These are phyloP conservation scores for Aspergillus wentii DNA, from an alignment of 495 filamentous ascomycete genomes.

Conservation along the genomic window DNA sequence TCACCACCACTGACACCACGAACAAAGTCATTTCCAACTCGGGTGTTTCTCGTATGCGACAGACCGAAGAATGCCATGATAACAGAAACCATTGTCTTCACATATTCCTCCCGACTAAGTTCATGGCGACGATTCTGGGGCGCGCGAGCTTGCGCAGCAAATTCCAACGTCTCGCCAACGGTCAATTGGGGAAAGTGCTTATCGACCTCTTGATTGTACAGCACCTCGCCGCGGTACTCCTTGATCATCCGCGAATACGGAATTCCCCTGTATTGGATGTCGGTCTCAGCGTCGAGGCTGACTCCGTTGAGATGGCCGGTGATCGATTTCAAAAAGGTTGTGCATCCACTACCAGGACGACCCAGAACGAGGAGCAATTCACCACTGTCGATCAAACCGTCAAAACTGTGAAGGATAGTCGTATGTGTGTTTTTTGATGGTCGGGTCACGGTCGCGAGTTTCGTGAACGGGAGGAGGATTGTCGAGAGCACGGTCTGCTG, in stretches of 20 bases:
- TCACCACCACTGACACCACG: slow-evolving; percentile 81
- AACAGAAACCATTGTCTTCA: slow-evolving; percentile 42
- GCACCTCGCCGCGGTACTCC: slow-evolving; percentile 55
- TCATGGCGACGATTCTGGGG: slow-evolving; percentile 36
- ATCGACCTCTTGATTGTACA: slow-evolving; percentile 60
- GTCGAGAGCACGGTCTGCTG: slow-evolving; percentile 8
- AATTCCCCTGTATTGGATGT: slow-evolving; percentile 44
- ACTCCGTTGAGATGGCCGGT: too few relatives aligned
- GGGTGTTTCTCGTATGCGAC: slow-evolving; percentile 47
- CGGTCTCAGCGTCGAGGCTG: slow-evolving; percentile 29
- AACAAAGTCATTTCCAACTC: slow-evolving; percentile 40
- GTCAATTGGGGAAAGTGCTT: slow-evolving; percentile 60
- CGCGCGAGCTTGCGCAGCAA: slow-evolving; percentile 49
- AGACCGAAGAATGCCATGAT: slow-evolving; percentile 57
- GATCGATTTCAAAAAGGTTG: too few relatives aligned
- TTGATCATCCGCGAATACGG: slow-evolving; percentile 45
- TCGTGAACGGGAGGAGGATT: neutral
- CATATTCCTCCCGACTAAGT: slow-evolving; percentile 34
- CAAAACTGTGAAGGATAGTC: too few relatives aligned
- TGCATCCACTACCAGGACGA: too few relatives aligned
- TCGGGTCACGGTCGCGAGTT: neutral
- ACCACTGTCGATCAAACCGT: too few relatives aligned
- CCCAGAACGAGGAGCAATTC: too few relatives aligned
- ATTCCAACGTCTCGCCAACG: slow-evolving; percentile 58
- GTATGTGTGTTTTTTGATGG: too few relatives aligned